These are phyloP conservation scores for Citrus inodora DNA, from an alignment of 345 rosid species.

Conservation along the genomic window DNA sequence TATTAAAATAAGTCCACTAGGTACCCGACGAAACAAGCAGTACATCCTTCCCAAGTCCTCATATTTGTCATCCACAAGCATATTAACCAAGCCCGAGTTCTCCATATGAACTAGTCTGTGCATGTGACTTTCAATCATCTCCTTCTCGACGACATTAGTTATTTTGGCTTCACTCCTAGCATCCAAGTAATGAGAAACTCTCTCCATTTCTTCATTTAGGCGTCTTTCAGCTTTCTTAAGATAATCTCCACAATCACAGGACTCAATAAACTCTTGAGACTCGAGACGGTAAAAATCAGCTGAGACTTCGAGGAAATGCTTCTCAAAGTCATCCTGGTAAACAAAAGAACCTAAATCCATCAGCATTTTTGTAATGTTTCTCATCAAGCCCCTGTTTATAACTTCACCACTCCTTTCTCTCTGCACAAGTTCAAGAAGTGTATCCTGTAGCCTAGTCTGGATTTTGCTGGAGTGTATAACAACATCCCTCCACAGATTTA, in stretches of 20 bases:
- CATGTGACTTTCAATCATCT: constrained; percentile 74
- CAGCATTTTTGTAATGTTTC: constrained; percentile 64
- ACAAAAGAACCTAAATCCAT: constrained; percentile 67
- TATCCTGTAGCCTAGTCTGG: constrained; percentile 47
- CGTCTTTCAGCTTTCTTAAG: constrained; percentile 69
- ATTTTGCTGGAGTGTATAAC: constrained; percentile 52
- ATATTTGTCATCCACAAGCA: constrained; percentile 66
- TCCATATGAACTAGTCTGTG: constrained; percentile 67
- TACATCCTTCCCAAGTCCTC: constrained; percentile 72
- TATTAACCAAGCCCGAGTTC: constrained; percentile 64
- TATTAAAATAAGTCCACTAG: constrained; percentile 45
- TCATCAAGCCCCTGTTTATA: constrained; percentile 65
- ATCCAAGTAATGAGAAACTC: constrained; percentile 72
- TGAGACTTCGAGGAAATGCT: constrained; percentile 59
- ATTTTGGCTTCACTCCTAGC: constrained; percentile 58
- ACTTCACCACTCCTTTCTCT: constrained; percentile 68
- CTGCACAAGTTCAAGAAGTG: constrained; percentile 52
- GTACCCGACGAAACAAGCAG: constrained; percentile 51
- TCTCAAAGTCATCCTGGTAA: constrained; percentile 70
- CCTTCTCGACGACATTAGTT: constrained; percentile 62
- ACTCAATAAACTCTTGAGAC: constrained; percentile 63
- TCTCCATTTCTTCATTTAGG: constrained; percentile 67
- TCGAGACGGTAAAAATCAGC: constrained; percentile 57
- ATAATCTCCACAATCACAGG: constrained; percentile 70
- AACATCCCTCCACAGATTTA: constrained; percentile 63